Evolutionary conservation across 1,139 yeast species (phyloP).

Genomic region (Candida sp.): DNA sequence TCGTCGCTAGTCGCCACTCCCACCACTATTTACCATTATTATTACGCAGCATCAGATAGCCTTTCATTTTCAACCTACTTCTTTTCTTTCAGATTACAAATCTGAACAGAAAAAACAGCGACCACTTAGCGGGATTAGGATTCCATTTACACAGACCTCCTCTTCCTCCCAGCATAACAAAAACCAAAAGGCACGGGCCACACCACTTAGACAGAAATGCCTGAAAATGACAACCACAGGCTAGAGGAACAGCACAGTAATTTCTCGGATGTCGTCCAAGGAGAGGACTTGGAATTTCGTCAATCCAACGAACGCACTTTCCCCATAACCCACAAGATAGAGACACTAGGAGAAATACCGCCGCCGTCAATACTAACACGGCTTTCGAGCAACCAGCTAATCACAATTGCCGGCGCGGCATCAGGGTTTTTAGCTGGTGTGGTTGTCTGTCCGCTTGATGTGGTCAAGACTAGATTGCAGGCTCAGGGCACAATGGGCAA

Average conservation of each 20-base stretch:
- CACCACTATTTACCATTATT: not conserved
- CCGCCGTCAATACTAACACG: constrained; percentile 27
- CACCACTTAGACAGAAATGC: not conserved
- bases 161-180: not conserved
- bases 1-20: not conserved
- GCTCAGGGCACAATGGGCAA: constrained; percentile 35
- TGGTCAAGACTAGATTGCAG: constrained; percentile 49
- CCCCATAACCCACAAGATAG: constrained; percentile 26
- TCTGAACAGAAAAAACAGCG: not conserved
- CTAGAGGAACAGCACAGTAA: constrained; percentile 11
- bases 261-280: constrained; percentile 44
- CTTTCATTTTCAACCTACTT: not conserved
- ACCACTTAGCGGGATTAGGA: not conserved
- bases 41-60: not conserved
- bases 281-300: constrained; percentile 43
- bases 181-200: not conserved
- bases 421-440: constrained; percentile 53
- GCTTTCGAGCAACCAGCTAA: constrained; percentile 37
- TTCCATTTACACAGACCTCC: not conserved
- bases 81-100: constrained; percentile 1
- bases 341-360: constrained; percentile 21
- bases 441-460: constrained; percentile 52
- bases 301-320: constrained; percentile 23
- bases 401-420: constrained; percentile 48
- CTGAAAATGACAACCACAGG: not conserved